Conservation (phyloP, 1,284 basidiomycete genomes). For the Cystobasidium pallidum region DNA sequence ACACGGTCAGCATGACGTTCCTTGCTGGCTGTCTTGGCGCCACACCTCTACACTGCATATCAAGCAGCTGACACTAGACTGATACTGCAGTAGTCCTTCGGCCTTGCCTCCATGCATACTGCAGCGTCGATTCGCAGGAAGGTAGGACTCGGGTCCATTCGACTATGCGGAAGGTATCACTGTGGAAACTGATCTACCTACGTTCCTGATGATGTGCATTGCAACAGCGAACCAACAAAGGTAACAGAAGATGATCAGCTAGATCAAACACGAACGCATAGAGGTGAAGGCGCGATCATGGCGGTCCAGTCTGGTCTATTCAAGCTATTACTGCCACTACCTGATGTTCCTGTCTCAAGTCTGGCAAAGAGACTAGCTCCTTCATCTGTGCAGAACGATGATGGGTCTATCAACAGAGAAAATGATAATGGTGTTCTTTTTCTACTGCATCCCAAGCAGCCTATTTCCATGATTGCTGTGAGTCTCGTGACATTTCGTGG, state of each 20-base stretch:
- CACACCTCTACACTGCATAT: not conserved
- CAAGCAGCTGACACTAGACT: too few species aligned
- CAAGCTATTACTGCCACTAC: constrained; percentile 41
- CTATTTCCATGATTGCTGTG: constrained; percentile 41
- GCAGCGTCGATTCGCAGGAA: constrained; percentile 35
- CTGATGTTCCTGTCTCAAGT: constrained; percentile 20
- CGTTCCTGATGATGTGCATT: too few species aligned
- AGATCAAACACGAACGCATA: constrained; percentile 5
- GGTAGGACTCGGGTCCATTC: too few species aligned
- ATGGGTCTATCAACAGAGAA: not conserved
- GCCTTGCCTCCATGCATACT: not conserved
- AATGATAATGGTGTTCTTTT: constrained; percentile 37
- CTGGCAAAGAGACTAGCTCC: constrained; percentile 28
- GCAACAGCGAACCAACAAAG: constrained; percentile 37
- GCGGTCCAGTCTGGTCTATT: constrained; percentile 43
- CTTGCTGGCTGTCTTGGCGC: not conserved
- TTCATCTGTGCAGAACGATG: not conserved
- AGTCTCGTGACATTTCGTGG: not conserved
- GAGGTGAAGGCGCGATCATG: constrained; percentile 36
- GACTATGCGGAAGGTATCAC: too few species aligned
- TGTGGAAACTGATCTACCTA: too few species aligned
- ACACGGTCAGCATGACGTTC: constrained; percentile 7
- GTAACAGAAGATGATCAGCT: constrained; percentile 42
- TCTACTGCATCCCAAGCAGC: constrained; percentile 44
- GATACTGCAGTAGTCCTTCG: not conserved